Conservation (phyloP, 129 eudicot species). For the Flaveria robusta region DNA sequence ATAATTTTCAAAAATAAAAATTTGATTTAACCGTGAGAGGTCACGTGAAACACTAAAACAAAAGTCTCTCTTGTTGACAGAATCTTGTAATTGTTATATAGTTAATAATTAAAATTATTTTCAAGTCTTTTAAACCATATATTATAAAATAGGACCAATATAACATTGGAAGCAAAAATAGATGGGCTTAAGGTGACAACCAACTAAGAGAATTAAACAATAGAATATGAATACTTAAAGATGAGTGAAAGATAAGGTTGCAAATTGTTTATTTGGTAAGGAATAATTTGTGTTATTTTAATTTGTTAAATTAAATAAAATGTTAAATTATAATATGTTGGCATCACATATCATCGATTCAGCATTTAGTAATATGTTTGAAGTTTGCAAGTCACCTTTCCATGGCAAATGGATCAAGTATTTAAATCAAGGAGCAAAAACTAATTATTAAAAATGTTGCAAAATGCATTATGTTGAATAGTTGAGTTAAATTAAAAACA, state of each 20-base stretch:
- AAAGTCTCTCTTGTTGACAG: too few relatives aligned
- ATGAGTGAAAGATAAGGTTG: slow-evolving; percentile 8
- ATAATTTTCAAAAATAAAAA: too few relatives aligned
- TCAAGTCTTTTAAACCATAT: neutral
- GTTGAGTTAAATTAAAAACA: neutral
- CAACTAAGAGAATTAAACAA: slow-evolving; percentile 17
- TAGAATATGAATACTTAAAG: slow-evolving; percentile 7
- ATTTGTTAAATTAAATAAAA: slow-evolving; percentile 18
- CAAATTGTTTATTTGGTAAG: slow-evolving; percentile 21
- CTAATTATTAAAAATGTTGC: neutral
- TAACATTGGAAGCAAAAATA: slow-evolving; percentile 22
- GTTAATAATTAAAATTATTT: neutral
- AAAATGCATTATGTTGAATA: neutral
- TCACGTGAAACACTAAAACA: too few relatives aligned
- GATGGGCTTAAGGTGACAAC: slow-evolving; percentile 40
- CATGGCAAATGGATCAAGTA: slow-evolving; percentile 33
- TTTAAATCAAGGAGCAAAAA: slow-evolving; percentile 25
- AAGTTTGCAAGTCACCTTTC: slow-evolving; percentile 45
- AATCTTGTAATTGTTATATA: too few relatives aligned
- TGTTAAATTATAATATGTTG: slow-evolving; percentile 27
- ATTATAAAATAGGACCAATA: neutral
- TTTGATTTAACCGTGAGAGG: too few relatives aligned
- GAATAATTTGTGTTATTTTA: slow-evolving; percentile 30
- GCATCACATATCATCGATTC: neutral
- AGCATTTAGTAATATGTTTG: slow-evolving; percentile 15